A percentile compares a stretch with the other conserved stretches of the same genome.
These are phyloP conservation scores for Pseudogymnoascus sp. DNA, from an alignment of 2,329 filamentous ascomycete species.

Conservation along the genomic window DNA sequence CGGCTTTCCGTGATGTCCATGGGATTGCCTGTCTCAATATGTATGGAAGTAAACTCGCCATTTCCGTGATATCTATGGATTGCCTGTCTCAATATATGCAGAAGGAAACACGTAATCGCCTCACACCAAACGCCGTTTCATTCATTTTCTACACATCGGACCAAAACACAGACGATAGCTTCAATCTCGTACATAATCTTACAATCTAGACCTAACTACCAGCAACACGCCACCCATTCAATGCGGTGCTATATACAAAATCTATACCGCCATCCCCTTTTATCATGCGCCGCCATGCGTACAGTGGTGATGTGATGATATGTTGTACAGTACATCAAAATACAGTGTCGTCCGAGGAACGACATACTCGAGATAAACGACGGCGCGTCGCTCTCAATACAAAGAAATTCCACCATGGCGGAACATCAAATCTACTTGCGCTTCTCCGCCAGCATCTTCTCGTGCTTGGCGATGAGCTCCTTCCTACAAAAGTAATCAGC, in stretches of 20 bases:
- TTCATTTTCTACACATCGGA: background rate
- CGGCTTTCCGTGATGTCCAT: too few species aligned
- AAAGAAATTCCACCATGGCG: background rate
- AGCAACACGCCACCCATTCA: background rate
- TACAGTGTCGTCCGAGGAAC: background rate
- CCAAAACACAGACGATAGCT: background rate
- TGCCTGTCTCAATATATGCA: background rate
- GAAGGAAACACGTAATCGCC: background rate
- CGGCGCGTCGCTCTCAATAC: background rate
- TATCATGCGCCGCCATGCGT: background rate
- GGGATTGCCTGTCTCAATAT: too few species aligned
- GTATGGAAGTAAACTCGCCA: too few species aligned
- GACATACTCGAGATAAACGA: background rate
- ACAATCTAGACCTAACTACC: conserved; percentile 5
- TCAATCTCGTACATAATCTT: conserved; percentile 7
- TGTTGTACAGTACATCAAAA: conserved; percentile 8
- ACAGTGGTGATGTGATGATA: conserved; percentile 6
- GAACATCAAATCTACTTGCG: background rate
- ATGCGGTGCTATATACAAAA: conserved; percentile 8
- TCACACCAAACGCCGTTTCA: background rate
- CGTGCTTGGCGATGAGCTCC: conserved; percentile 60
- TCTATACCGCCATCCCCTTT: background rate
- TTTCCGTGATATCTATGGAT: too few species aligned
- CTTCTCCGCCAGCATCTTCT: conserved; percentile 59
- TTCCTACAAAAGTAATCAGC: conserved; percentile 35